Evolutionary conservation across 1,284 basidiomycete genomes (phyloP), one percentile per base, ranked within the genome.

Genomic region (Meripilus lineatus): DNA sequence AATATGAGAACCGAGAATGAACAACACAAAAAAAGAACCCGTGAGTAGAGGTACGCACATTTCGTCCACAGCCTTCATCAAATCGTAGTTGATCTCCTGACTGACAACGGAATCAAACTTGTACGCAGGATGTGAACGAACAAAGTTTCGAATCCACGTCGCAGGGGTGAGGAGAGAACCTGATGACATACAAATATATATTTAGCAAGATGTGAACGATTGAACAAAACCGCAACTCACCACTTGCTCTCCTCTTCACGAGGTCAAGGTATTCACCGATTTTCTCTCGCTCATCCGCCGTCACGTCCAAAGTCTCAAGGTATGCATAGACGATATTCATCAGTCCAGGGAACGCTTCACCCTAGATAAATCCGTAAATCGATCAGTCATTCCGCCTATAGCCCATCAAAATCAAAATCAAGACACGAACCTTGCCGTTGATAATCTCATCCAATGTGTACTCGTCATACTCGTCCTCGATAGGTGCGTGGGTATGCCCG

Each of bases 371-470:
- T 6, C 28, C n/a, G 7, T 15, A 13, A 25, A 21, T n/a, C n/a
- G n/a, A n/a, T n/a, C n/a, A n/a, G n/a, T n/a, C n/a, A n/a, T n/a
- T n/a, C n/a, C n/a, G n/a, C n/a, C n/a, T n/a, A n/a, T n/a, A n/a
- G n/a, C n/a, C 8, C 8, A 10, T 10, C 8, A 10, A 18, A 18
- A 35, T 10, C 13, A 35, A 35, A 10, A 35, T 35, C 14, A 32
- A 17, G 21, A 21, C 2, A 11, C 39, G 22, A 39, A 85, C 88
- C 75, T 88, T 90, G 15, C 96, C 96, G 58, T 90, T 92, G 67
- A 99, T 89, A 37, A 99, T 89, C 68, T 99, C 93, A 54, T 92
- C 72, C 62, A 98, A 76, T 0, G 88, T 81, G 84, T 95, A 94
- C 61, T 95, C 91, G 50, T 83, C 89, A 52, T 92, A 93, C 63